These are phyloP conservation scores for Ogataea ganodermae DNA, from an alignment of 805 yeast genomes.

Conservation along the genomic window DNA sequence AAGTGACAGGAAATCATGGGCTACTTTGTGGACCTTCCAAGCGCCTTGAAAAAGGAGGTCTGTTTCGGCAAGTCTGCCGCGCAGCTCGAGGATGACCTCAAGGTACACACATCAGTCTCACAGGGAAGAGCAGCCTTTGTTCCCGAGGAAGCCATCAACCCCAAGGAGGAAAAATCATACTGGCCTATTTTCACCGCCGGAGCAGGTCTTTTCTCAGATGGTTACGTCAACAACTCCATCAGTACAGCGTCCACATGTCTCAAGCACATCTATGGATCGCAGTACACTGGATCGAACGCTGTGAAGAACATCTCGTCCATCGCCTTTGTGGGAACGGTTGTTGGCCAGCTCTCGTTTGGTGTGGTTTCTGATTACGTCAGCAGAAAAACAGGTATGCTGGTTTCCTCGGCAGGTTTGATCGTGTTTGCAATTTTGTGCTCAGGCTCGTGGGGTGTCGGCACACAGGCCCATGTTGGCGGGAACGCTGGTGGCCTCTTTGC, in stretches of 20 bases:
- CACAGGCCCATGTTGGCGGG: slow-evolving; percentile 39
- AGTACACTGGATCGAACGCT: slow-evolving; percentile 65
- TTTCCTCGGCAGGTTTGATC: slow-evolving; percentile 74
- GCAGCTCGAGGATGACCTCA: slow-evolving; percentile 21
- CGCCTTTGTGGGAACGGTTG: slow-evolving; percentile 89
- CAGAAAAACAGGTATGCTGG: slow-evolving; percentile 81
- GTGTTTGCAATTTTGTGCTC: slow-evolving; percentile 77
- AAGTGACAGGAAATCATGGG: slow-evolving; percentile 5
- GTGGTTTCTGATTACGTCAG: slow-evolving; percentile 76
- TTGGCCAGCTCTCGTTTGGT: slow-evolving; percentile 84
- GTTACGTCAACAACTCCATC: slow-evolving; percentile 85
- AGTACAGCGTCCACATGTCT: slow-evolving; percentile 76
- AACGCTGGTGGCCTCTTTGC: slow-evolving; percentile 76
- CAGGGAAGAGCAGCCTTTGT: slow-evolving; percentile 25
- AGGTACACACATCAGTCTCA: slow-evolving; percentile 20
- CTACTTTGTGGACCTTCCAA: slow-evolving; percentile 13
- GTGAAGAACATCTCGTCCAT: slow-evolving; percentile 80
- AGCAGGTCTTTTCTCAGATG: slow-evolving; percentile 92
- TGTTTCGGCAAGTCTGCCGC: slow-evolving; percentile 29
- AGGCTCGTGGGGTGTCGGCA: slow-evolving; percentile 82
- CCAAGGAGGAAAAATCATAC: slow-evolving; percentile 29
- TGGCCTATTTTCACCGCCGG: slow-evolving; percentile 85
- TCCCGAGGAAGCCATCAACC: slow-evolving; percentile 29
- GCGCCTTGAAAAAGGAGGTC: slow-evolving; percentile 26
- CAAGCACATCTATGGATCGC: slow-evolving; percentile 60